Evolutionary conservation across 257 asterid genomes (phyloP).

Genomic region (Penstemon barbatus): DNA sequence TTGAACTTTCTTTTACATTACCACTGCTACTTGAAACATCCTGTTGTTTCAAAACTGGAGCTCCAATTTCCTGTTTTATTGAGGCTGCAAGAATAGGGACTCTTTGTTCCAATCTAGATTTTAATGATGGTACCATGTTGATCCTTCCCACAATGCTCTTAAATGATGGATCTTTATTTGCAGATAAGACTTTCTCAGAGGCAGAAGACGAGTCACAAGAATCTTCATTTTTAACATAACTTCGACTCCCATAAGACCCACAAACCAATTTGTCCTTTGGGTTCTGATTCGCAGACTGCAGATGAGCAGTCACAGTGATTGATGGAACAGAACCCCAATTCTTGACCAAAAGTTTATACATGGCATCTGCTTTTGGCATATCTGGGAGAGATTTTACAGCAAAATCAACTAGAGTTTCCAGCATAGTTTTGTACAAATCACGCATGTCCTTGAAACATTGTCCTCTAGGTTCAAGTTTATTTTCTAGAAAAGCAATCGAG

Average conservation of each 20-base stretch:
- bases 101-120: not conserved
- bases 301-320: constrained; percentile 1
- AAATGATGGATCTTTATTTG: not conserved
- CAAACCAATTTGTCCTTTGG: not conserved
- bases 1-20: constrained; percentile 9
- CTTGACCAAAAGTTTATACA: constrained; percentile 22
- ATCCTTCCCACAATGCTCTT: not conserved
- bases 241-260: not conserved
- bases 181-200: not conserved
- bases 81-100: constrained; percentile 5
- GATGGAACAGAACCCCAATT: constrained; percentile 26
- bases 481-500: constrained; percentile 18
- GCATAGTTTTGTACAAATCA: constrained; percentile 14
- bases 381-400: not conserved
- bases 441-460: constrained; percentile 19
- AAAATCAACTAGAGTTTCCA: constrained; percentile 15
- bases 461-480: not conserved
- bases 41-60: not conserved
- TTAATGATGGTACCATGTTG: constrained; percentile 1
- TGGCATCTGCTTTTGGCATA: constrained; percentile 10
- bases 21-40: not conserved
- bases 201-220: constrained; percentile 11
- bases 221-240: constrained; percentile 7
- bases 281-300: constrained; percentile 5
- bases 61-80: not conserved